phyloP scores from a whole-genome alignment of 768 basidiomycete species.

The Trametes cubensis region DNA sequence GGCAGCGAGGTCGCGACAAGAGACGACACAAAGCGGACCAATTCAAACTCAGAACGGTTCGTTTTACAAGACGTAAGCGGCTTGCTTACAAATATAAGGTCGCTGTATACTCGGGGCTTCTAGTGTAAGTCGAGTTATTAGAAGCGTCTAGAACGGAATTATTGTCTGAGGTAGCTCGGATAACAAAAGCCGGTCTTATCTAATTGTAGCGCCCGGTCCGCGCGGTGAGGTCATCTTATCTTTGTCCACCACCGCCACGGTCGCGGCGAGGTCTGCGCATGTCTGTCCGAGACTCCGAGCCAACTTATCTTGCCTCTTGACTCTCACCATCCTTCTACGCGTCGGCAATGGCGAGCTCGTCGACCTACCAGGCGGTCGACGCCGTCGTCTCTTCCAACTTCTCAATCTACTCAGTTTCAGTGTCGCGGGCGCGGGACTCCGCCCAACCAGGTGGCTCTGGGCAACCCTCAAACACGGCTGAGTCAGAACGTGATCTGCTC shows the following conservation, averaged over 20 bases:
- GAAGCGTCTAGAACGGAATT: neutral
- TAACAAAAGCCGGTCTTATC: neutral
- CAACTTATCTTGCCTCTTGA: constrained; percentile 2
- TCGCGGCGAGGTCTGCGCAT: constrained; percentile 3
- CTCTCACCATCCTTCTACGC: constrained; percentile 10
- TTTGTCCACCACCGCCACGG: constrained; percentile 7
- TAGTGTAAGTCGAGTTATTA: neutral
- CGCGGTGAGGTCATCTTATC: constrained; percentile 24
- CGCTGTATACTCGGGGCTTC: too few species aligned
- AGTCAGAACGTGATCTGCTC: constrained; percentile 38
- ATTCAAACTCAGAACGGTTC: constrained; percentile 25
- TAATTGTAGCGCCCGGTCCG: neutral
- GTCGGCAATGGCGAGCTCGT: constrained; percentile 20
- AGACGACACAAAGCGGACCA: constrained; percentile 17
- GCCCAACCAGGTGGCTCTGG: neutral
- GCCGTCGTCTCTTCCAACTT: constrained; percentile 31
- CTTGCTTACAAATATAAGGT: neutral
- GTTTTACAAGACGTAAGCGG: neutral
- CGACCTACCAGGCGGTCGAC: constrained; percentile 29
- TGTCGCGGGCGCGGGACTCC: constrained; percentile 23
- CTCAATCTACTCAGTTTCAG: constrained; percentile 28
- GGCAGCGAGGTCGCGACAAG: constrained; percentile 23
- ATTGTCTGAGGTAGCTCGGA: neutral
- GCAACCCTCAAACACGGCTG: neutral
- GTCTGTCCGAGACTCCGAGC: constrained; percentile 1